phyloP scores from a whole-genome alignment of 192 early-diverging fungal species.

The Rhizoclosmatium globosum region DNA sequence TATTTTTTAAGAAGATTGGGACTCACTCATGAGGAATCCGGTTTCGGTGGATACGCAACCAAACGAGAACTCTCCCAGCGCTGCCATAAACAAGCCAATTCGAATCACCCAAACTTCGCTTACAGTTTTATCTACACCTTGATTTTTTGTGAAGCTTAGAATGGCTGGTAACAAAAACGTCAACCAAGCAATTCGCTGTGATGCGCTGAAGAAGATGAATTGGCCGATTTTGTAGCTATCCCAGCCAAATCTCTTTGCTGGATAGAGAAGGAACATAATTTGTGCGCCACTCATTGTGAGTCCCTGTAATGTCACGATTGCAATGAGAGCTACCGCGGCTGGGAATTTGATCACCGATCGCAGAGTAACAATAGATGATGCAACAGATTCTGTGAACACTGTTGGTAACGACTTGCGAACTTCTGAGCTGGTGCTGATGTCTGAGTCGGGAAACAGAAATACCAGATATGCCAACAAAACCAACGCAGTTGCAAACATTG shows the following conservation, averaged over 20 bases:
- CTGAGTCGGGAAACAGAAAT: slow-evolving; percentile 20
- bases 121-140: neutral
- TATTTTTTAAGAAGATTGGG: neutral
- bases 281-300: neutral
- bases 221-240: slow-evolving; percentile 8
- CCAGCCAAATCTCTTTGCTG: slow-evolving; percentile 23
- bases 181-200: neutral
- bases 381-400: neutral
- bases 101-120: neutral
- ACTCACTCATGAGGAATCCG: neutral
- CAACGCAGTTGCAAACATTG: neutral
- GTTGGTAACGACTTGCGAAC: neutral
- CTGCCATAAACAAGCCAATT: neutral
- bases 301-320: neutral
- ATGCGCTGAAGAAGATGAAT: neutral
- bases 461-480: neutral
- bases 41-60: neutral
- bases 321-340: neutral
- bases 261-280: slow-evolving; percentile 20
- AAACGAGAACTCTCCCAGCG: neutral
- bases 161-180: neutral
- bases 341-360: neutral
- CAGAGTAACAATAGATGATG: neutral
- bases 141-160: neutral
- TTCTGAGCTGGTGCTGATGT: neutral